A percentile compares a stretch with the other conserved stretches of the same genome.
phyloP scores from a whole-genome alignment of 2,329 filamentous ascomycete species.

The Microsporum audouinii region DNA sequence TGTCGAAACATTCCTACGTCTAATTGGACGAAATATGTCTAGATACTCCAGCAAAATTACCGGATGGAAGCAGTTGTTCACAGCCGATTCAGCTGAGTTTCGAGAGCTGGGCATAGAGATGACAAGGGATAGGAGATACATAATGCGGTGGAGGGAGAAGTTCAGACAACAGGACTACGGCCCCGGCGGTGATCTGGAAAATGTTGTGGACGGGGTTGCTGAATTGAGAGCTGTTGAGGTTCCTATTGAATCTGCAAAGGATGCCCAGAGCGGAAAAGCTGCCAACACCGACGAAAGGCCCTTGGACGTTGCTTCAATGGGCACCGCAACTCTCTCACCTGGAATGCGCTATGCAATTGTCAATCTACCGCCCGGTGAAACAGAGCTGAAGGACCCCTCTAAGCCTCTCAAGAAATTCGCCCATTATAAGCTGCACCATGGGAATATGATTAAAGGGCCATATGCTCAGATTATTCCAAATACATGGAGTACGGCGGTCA shows the following conservation, averaged over 20 bases:
- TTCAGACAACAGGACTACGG: slow-evolving; percentile 70
- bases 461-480: slow-evolving; percentile 59
- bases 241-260: slow-evolving; percentile 17
- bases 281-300: not conserved
- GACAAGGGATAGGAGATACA: slow-evolving; percentile 66
- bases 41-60: slow-evolving; percentile 78
- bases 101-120: slow-evolving; percentile 78
- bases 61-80: slow-evolving; percentile 84
- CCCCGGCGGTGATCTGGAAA: slow-evolving; percentile 66
- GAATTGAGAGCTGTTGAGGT: slow-evolving; percentile 50
- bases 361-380: slow-evolving; percentile 46
- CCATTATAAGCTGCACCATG: slow-evolving; percentile 57
- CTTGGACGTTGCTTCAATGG: slow-evolving; percentile 13
- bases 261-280: not conserved
- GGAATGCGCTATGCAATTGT: slow-evolving; percentile 49
- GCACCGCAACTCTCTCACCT: slow-evolving; percentile 39
- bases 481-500: slow-evolving; percentile 47
- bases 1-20: slow-evolving; percentile 69
- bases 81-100: slow-evolving; percentile 63
- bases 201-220: slow-evolving; percentile 54
- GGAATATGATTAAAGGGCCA: slow-evolving; percentile 61
- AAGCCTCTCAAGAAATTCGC: slow-evolving; percentile 44
- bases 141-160: slow-evolving; percentile 76
- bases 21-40: slow-evolving; percentile 79
- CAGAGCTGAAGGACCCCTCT: slow-evolving; percentile 40